Evolutionary conservation across 345 rosid genomes (phyloP), one percentile per base, ranked within the genome.

Genomic region (Heritiera fomes): DNA sequence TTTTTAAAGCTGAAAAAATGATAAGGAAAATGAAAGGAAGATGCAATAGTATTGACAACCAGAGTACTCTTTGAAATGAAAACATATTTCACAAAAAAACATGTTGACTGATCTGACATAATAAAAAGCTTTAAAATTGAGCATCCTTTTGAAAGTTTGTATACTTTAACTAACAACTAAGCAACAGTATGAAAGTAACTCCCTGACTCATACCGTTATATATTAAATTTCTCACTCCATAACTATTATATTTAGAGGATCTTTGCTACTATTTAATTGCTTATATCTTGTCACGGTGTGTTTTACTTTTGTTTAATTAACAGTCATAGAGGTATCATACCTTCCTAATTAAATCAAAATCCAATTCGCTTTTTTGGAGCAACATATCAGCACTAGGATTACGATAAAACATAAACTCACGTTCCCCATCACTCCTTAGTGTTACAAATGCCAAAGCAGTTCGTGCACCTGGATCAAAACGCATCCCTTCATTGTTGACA

Each of bases 301-400:
- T 84, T 75, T 75, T 73, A 43, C n/a, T 46, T 71, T 80, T 4
- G 1, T 43, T 46, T 52, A 53, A 49, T 8, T 34, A 73, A n/a
- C 45, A 50, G 56, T 61, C 61, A 50, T 20, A 70, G 18, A 45
- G 68, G 53, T 15, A 18, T 53, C 67, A 45, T 81, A 95, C 99
- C 97, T 96, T 96, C 64, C 67, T 90, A 53, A 96, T 92, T 78
- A 94, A 84, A 85, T 94, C 86, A 73, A 87, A 62, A 87, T 96
- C 98, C 80, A 96, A 94, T 87, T 96, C 97, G 70, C 84, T 82
- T 82, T 89, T 98, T 78, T 81, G 81, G 73, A 96, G 92, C 83
- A 96, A 79, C 99, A 96, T 96, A 82, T 96, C 99, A 2, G 98
- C 98, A 81, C 99, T 93, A 3, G 99, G 99, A 80, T 96, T 96